Conservation (phyloP, 2,329 filamentous ascomycete genomes). For the Trichoderma sp. region DNA sequence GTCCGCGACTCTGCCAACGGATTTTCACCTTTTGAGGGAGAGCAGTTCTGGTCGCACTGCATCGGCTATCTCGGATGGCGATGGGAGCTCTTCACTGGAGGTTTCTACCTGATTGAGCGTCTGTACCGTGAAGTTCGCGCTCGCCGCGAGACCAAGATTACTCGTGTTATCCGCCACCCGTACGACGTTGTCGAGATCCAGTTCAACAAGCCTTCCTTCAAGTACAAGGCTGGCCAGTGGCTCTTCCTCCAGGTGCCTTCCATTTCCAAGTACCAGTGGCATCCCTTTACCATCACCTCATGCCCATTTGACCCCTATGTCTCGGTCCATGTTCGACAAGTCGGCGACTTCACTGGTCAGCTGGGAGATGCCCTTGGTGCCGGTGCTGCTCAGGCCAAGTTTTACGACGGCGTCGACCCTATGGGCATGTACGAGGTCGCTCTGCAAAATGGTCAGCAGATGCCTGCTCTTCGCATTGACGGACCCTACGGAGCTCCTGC, state of each 20-base stretch:
- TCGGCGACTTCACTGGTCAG: slow-evolving; percentile 92
- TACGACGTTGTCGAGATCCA: slow-evolving; percentile 98
- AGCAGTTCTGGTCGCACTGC: slow-evolving; percentile 86
- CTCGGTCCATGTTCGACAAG: slow-evolving; percentile 91
- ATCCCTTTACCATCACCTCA: slow-evolving; percentile 98
- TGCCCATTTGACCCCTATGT: slow-evolving; percentile 96
- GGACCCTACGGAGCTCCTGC: slow-evolving; percentile 96
- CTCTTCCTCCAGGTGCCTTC: slow-evolving; percentile 92
- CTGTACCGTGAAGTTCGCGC: slow-evolving; percentile 89
- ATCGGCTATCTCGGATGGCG: slow-evolving; percentile 95
- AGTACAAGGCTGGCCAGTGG: slow-evolving; percentile 98
- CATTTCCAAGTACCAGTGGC: slow-evolving; percentile 90
- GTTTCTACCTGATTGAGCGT: slow-evolving; percentile 82
- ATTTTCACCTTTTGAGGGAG: slow-evolving; percentile 81
- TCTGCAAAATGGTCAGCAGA: slow-evolving; percentile 86
- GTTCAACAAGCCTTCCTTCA: slow-evolving; percentile 94
- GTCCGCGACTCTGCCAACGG: slow-evolving; percentile 76
- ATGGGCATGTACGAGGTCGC: slow-evolving; percentile 98
- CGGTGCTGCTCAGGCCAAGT: slow-evolving; percentile 79
- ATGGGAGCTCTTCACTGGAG: slow-evolving; percentile 89
- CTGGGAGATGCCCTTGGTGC: slow-evolving; percentile 96
- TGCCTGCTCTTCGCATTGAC: slow-evolving; percentile 88
- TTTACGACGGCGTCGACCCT: slow-evolving; percentile 88
- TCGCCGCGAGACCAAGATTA: slow-evolving; percentile 82
- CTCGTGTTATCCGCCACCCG: slow-evolving; percentile 91